Conservation (phyloP, 108 stramenopile genomes). For the Skeletonema marinoi region DNA sequence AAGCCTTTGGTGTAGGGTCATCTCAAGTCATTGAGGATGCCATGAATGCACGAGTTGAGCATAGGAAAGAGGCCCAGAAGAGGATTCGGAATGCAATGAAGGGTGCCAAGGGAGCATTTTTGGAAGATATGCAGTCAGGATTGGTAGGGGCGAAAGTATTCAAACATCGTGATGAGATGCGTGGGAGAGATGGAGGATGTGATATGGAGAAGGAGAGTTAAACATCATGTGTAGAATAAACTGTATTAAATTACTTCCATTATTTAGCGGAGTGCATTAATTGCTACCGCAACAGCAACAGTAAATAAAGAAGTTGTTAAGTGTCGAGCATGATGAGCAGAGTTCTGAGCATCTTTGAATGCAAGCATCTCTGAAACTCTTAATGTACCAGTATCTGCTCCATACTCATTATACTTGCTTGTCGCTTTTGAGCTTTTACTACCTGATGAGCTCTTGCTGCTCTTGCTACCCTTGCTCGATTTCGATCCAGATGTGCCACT, state of each 20-base stretch:
- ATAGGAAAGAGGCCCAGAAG: slow-evolving; percentile 58
- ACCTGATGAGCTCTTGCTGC: background rate
- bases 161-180: slow-evolving; percentile 69
- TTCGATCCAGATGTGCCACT: background rate
- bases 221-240: background rate
- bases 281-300: background rate
- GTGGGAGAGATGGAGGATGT: slow-evolving; percentile 58
- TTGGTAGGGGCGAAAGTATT: slow-evolving; percentile 75
- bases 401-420: background rate
- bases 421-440: background rate
- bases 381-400: background rate
- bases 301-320: background rate
- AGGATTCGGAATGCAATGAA: slow-evolving; percentile 67
- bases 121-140: slow-evolving; percentile 82
- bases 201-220: slow-evolving; percentile 14
- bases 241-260: background rate
- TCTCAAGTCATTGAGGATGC: slow-evolving; percentile 66
- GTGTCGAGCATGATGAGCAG: background rate
- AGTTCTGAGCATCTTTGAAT: background rate
- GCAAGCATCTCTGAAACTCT: background rate
- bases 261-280: background rate
- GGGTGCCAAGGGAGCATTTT: slow-evolving; percentile 80
- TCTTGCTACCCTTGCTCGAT: background rate
- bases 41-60: slow-evolving; percentile 52
- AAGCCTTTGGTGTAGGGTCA: slow-evolving; percentile 85